Evolutionary conservation across 257 asterid species (phyloP).

Genomic region (Scutellaria baicalensis): DNA sequence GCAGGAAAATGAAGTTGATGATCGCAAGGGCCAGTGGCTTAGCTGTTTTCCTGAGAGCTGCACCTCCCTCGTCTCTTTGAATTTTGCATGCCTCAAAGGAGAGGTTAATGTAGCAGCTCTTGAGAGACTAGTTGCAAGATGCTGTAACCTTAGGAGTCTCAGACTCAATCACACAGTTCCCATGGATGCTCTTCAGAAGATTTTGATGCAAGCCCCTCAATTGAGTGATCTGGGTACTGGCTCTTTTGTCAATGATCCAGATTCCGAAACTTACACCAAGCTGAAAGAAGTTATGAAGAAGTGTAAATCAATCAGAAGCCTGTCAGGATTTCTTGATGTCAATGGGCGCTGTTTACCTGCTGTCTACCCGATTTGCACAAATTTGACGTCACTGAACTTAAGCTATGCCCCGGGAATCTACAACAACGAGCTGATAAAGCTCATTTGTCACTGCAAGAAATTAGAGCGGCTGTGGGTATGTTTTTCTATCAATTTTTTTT

Average conservation of each 20-base stretch:
- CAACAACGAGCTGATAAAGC: slow-evolving; percentile 48
- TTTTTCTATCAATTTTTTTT: neutral
- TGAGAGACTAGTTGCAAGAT: slow-evolving; percentile 68
- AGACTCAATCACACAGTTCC: slow-evolving; percentile 63
- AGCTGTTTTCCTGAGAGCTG: slow-evolving; percentile 69
- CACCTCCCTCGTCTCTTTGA: slow-evolving; percentile 68
- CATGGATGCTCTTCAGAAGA: slow-evolving; percentile 53
- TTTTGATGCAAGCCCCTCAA: slow-evolving; percentile 63
- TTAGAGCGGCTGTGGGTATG: slow-evolving; percentile 70
- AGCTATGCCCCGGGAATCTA: slow-evolving; percentile 63
- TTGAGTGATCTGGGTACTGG: slow-evolving; percentile 69
- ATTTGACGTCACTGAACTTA: slow-evolving; percentile 65
- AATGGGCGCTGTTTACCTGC: slow-evolving; percentile 46
- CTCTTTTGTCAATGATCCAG: slow-evolving; percentile 47
- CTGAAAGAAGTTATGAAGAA: slow-evolving; percentile 36
- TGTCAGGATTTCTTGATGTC: slow-evolving; percentile 69
- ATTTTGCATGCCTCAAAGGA: slow-evolving; percentile 83
- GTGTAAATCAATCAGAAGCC: slow-evolving; percentile 50
- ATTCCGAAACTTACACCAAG: slow-evolving; percentile 40
- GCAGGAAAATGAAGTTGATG: slow-evolving; percentile 80
- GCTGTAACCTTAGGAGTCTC: slow-evolving; percentile 52
- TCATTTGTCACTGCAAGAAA: slow-evolving; percentile 60
- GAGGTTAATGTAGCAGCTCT: slow-evolving; percentile 62
- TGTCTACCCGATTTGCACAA: slow-evolving; percentile 51
- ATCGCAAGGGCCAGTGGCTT: slow-evolving; percentile 82